Evolutionary conservation across 2,329 filamentous ascomycete species (phyloP).

Genomic region (Fusarium siculi): DNA sequence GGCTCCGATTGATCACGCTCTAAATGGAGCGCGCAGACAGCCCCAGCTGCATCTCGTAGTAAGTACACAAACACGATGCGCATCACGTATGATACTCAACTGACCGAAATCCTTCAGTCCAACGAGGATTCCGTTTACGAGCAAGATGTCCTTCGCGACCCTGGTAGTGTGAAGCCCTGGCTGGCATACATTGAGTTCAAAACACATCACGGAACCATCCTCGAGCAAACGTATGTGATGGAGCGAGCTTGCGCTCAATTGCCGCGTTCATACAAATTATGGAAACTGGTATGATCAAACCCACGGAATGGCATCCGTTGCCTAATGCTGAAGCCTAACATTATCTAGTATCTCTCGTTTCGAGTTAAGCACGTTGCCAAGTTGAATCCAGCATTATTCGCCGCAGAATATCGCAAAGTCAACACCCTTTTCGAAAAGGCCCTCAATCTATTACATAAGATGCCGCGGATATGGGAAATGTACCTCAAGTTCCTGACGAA

Average conservation of each 20-base stretch:
- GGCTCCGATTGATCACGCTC: slow-evolving; percentile 38
- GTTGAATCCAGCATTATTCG: slow-evolving; percentile 83
- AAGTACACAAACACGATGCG: slow-evolving; percentile 38
- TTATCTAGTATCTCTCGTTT: slow-evolving; percentile 80
- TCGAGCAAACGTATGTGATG: slow-evolving; percentile 88
- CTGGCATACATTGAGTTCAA: slow-evolving; percentile 94
- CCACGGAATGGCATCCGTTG: background rate
- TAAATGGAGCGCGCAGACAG: slow-evolving; percentile 53
- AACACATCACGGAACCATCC: slow-evolving; percentile 81
- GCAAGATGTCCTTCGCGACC: slow-evolving; percentile 90
- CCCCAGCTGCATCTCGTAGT: slow-evolving; percentile 63
- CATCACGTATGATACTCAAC: slow-evolving; percentile 6
- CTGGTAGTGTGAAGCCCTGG: slow-evolving; percentile 91
- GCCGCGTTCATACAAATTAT: slow-evolving; percentile 96
- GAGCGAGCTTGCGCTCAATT: slow-evolving; percentile 91
- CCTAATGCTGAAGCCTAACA: slow-evolving; percentile 1
- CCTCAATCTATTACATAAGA: slow-evolving; percentile 94
- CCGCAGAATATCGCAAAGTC: slow-evolving; percentile 88
- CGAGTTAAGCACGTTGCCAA: slow-evolving; percentile 82
- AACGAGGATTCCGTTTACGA: slow-evolving; percentile 96
- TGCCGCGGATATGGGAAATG: slow-evolving; percentile 98
- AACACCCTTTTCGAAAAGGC: slow-evolving; percentile 95
- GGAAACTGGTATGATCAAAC: slow-evolving; percentile 78
- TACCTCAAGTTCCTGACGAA: slow-evolving; percentile 90
- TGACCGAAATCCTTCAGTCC: slow-evolving; percentile 60